Conservation (phyloP, 169 alveolate species). For the Eimeria falciformis region DNA sequence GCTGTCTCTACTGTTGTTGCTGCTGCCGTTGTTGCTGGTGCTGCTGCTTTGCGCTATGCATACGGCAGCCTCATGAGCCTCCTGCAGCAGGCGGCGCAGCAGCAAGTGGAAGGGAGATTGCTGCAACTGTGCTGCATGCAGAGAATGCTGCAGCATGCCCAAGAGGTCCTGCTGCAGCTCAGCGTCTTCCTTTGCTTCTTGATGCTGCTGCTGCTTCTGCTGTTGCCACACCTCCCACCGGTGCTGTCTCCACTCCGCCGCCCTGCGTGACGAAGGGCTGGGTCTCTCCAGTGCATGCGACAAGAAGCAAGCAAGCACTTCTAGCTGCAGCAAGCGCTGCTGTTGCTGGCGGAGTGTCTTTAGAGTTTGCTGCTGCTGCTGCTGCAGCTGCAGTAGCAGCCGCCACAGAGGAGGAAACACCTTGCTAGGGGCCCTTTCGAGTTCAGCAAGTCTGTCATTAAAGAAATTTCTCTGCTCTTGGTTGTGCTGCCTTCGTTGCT, state of each 20-base stretch:
- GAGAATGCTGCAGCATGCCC: conserved; percentile 24
- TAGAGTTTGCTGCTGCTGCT: conserved; percentile 9
- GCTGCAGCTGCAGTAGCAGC: conserved; percentile 54
- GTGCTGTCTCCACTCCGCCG: conserved; percentile 11
- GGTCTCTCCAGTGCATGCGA: not conserved
- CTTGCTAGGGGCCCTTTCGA: not conserved
- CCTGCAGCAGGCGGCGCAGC: conserved; percentile 42
- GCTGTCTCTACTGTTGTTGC: not conserved
- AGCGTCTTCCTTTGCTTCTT: not conserved
- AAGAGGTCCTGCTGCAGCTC: conserved; percentile 39
- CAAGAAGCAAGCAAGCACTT: not conserved
- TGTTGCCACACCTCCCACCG: not conserved
- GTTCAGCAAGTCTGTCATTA: conserved; percentile 19
- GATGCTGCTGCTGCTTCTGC: conserved; percentile 2
- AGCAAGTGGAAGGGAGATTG: not conserved
- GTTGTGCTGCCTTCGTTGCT: conserved; percentile 49
- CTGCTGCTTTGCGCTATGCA: conserved; percentile 1
- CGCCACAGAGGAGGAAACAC: conserved; percentile 25
- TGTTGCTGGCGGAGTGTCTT: conserved; percentile 5
- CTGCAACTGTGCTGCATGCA: conserved; percentile 49
- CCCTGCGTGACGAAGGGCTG: not conserved
- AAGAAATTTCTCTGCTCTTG: conserved; percentile 30
- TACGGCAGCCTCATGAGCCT: conserved; percentile 44
- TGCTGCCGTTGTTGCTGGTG: conserved; percentile 14
- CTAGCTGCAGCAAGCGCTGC: conserved; percentile 42